Base-by-base conservation (phyloP, 106 monocot species). In the Gastrodia elata region DNA sequence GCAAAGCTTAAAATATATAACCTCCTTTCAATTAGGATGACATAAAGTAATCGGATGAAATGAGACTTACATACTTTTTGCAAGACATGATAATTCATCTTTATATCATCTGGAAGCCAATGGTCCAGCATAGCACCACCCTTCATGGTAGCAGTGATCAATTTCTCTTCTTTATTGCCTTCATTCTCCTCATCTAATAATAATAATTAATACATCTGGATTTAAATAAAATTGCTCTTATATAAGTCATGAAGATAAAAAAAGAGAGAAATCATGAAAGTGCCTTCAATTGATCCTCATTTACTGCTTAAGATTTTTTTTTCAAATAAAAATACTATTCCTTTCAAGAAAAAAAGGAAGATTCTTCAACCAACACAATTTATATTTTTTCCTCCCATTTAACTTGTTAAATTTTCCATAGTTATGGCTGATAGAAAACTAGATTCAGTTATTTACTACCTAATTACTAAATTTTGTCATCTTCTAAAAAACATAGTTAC, bases 61-160 rank as follows among this genome's bases (percentile, higher is more conserved):
- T 39, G 11, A 74, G 18, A 56, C 30, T 8, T 1, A 22, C 80
- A 49, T 74, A 95, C 94, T 59, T 74, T 42, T 57, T 89, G 79
- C 78, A 95, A 78, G 41, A 95, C 94, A 86, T 95, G 94, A 77
- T 79, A 95, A 44, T 70, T 72, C 24, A 80, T 58, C 74, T 95
- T 95, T 22, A 87, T 77, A 82, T 80, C 72, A 52, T 92, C 86
- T 2, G 91, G 85, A 69, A 95, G 79, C 81, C 83, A 85, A 76
- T 80, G 89, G 72, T 95, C 94, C 72, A 95, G 65, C 56, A 92
- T 85, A 0, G 82, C 85, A 5, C 74, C 80, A 13, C 91, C 89
- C 71, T 95, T 95, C 75, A 86, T 91, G 20, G 87, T 95, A 11
- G 85, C 87, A 14, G 73, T 92, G 28, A 95, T 80, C 68, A 92